A percentile compares a stretch with the other conserved stretches of the same genome.
These are phyloP conservation scores for Kwoniella shivajii DNA, from an alignment of 1,284 basidiomycete genomes.

Conservation along the genomic window DNA sequence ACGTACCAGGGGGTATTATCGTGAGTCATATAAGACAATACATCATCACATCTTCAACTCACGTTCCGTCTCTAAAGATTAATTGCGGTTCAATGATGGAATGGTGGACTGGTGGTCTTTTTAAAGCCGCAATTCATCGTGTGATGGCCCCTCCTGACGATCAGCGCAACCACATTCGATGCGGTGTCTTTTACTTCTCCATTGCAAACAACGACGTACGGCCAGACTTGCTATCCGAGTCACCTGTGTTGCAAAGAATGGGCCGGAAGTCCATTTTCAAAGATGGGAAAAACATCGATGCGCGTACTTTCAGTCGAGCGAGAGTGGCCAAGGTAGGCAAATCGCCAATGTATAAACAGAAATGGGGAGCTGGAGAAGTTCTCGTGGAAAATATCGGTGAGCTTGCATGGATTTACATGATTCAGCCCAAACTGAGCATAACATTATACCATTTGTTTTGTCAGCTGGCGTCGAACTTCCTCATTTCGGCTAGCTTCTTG, in stretches of 20 bases:
- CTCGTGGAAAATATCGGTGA: slow-evolving; percentile 31
- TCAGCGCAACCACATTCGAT: slow-evolving; percentile 49
- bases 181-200: slow-evolving; percentile 55
- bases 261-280: slow-evolving; percentile 21
- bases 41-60: background rate
- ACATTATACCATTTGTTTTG: background rate
- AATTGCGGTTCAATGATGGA: slow-evolving; percentile 36
- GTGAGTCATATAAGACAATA: slow-evolving; percentile 6
- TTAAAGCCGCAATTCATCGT: slow-evolving; percentile 53
- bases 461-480: background rate
- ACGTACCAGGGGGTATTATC: slow-evolving; percentile 30
- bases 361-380: slow-evolving; percentile 25
- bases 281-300: slow-evolving; percentile 22
- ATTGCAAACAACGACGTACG: slow-evolving; percentile 50
- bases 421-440: too few relatives aligned
- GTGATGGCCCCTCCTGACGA: slow-evolving; percentile 53
- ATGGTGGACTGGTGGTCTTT: slow-evolving; percentile 36
- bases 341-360: slow-evolving; percentile 26
- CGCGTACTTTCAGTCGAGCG: slow-evolving; percentile 23
- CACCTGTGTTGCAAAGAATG: slow-evolving; percentile 31
- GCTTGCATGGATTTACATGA: background rate
- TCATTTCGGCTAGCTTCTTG: slow-evolving; percentile 1
- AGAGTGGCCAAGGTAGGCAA: slow-evolving; percentile 34
- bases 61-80: slow-evolving; percentile 8
- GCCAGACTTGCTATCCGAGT: slow-evolving; percentile 41